These are phyloP conservation scores for Leccinum arenicola DNA, from an alignment of 768 basidiomycete species.

Conservation along the genomic window DNA sequence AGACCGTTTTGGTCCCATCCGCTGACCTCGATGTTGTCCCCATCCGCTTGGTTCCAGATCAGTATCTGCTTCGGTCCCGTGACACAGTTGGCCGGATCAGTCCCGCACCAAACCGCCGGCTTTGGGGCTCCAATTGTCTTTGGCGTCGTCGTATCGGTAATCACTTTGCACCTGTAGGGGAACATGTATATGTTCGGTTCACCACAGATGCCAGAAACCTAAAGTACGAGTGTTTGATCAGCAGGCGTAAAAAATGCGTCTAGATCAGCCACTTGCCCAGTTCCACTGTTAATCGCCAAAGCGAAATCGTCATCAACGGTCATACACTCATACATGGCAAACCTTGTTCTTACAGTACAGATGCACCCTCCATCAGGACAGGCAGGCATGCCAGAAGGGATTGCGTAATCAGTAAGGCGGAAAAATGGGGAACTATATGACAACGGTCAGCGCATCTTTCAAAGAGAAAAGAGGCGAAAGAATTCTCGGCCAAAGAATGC, in stretches of 20 bases:
- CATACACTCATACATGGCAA: background rate
- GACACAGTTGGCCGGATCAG: background rate
- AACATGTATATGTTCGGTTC: slow-evolving; percentile 5
- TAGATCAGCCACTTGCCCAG: slow-evolving; percentile 11
- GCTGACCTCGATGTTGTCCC: slow-evolving; percentile 5
- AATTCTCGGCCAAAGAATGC: background rate
- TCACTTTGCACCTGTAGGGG: slow-evolving; percentile 1
- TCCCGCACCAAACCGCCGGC: slow-evolving; percentile 7
- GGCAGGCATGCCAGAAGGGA: slow-evolving; percentile 5
- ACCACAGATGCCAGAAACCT: slow-evolving; percentile 12
- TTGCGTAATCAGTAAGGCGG: background rate
- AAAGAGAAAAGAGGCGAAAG: background rate
- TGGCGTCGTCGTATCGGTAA: background rate
- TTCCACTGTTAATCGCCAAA: background rate
- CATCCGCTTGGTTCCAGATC: background rate
- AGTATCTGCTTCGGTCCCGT: slow-evolving; percentile 10
- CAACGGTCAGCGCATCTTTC: background rate
- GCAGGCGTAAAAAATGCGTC: background rate
- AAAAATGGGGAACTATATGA: slow-evolving; percentile 12
- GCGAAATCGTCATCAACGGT: background rate
- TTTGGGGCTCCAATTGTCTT: slow-evolving; percentile 7
- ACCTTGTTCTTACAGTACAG: slow-evolving; percentile 1
- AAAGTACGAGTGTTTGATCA: background rate
- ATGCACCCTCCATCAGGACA: slow-evolving; percentile 6
- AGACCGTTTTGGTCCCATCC: slow-evolving; percentile 3